Percentiles rank a stretch among this genome's conserved stretches.
Conservation (phyloP, 257 asterid species). For the Petrea volubilis region DNA sequence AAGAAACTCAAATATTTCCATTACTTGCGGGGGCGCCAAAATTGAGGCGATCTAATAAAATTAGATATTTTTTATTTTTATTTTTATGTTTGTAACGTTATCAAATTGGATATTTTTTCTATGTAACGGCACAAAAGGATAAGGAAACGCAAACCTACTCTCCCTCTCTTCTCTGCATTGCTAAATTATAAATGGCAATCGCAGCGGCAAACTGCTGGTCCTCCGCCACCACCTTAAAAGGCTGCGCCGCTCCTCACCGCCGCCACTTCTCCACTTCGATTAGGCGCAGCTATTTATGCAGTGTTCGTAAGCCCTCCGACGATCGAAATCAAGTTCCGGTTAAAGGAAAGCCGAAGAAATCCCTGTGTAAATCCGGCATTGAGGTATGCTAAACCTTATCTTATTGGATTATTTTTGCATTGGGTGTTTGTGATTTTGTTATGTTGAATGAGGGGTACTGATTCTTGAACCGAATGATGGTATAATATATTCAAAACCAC, state of each 20-base stretch:
- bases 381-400: conserved; percentile 22
- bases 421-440: not conserved
- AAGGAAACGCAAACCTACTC: conserved; percentile 33
- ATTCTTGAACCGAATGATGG: not conserved
- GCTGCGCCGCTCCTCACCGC: conserved; percentile 31
- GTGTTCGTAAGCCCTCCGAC: conserved; percentile 27
- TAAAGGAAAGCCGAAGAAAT: conserved; percentile 27
- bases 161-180: conserved; percentile 11
- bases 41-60: not conserved
- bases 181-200: conserved; percentile 36
- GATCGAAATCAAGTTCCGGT: conserved; percentile 20
- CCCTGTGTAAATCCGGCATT: conserved; percentile 19
- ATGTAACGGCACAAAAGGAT: conserved; percentile 24
- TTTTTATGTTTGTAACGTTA: too few relatives aligned
- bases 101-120: conserved; percentile 15
- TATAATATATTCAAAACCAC: not conserved
- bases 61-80: conserved; percentile 16
- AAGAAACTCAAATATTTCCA: not conserved
- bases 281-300: conserved; percentile 16
- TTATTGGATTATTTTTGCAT: not conserved
- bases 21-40: conserved; percentile 1
- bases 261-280: conserved; percentile 21
- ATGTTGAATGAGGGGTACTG: not conserved
- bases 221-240: conserved; percentile 36
- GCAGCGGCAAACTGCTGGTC: conserved; percentile 48